These are phyloP conservation scores for Colletotrichum tanaceti DNA, from an alignment of 2,329 filamentous ascomycete genomes.

Conservation along the genomic window DNA sequence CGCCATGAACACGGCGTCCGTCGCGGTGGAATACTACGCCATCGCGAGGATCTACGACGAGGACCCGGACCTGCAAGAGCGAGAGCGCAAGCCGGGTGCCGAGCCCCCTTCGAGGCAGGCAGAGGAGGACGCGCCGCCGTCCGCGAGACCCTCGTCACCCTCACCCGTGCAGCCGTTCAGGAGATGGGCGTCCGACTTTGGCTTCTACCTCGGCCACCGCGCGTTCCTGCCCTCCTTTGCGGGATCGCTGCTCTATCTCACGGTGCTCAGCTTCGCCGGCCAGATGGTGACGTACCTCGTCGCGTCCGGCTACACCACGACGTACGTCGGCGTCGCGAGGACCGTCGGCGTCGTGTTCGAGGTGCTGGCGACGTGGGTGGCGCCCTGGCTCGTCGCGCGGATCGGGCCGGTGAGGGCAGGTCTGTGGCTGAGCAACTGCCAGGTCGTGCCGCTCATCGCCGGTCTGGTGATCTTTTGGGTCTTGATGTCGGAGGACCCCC, in stretches of 20 bases:
- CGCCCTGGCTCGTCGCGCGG: slow-evolving; percentile 59
- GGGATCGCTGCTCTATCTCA: slow-evolving; percentile 66
- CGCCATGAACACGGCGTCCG: slow-evolving; percentile 61
- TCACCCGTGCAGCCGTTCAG: too few relatives aligned
- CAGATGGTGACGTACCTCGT: slow-evolving; percentile 70
- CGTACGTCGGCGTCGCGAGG: slow-evolving; percentile 60
- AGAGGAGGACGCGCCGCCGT: too few relatives aligned
- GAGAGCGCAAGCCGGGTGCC: slow-evolving; percentile 28
- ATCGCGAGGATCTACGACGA: slow-evolving; percentile 54
- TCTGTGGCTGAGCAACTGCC: slow-evolving; percentile 74
- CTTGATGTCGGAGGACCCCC: slow-evolving; percentile 38
- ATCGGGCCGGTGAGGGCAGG: slow-evolving; percentile 67
- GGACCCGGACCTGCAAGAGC: slow-evolving; percentile 45
- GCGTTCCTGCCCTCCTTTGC: slow-evolving; percentile 68
- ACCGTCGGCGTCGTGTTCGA: slow-evolving; percentile 61
- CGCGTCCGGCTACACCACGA: slow-evolving; percentile 57
- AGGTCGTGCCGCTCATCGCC: slow-evolving; percentile 62
- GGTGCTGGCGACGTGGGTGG: slow-evolving; percentile 65
- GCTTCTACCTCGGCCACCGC: slow-evolving; percentile 59
- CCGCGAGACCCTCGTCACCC: too few relatives aligned
- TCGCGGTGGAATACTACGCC: slow-evolving; percentile 63
- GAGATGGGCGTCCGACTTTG: slow-evolving; percentile 43
- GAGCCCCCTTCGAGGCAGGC: not conserved
- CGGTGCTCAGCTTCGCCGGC: slow-evolving; percentile 62
- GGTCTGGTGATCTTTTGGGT: slow-evolving; percentile 46